Evolutionary conservation across 2,329 filamentous ascomycete genomes (phyloP), one percentile per base, ranked within the genome.

Genomic region (Neonectria hederae): DNA sequence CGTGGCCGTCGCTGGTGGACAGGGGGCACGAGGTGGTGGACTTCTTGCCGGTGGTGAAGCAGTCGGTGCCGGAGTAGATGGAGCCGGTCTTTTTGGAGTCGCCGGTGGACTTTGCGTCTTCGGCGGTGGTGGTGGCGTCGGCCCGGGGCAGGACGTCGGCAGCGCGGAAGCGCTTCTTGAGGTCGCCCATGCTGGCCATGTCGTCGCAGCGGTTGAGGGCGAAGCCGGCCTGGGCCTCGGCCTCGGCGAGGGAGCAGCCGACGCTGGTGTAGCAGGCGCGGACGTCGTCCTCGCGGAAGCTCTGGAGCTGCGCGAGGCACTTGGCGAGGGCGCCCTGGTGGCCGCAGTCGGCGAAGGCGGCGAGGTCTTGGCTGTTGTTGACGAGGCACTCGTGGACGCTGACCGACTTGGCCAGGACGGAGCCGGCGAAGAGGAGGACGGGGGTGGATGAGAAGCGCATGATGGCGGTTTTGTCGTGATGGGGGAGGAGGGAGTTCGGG

Each of bases 321-420:
- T 76, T 63, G 55, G 75, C 72, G 66, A 86, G 77, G 42, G 79
- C 76, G 60, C 74, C 76, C 61, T 74, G 72, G 69, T 83, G 74
- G 51, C 82, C 83, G 73, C 84, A 86, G 57, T 77, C 76, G 14
- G 83, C 77, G 42, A 76, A 73, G 17, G 62, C 66, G 51, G 82
- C 80, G 53, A 86, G 77, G 54, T 80, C 76, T 24, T 66, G 59
- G 65, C 79, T 76, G 66, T 80, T 75, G 56, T 73, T 65, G 54
- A 74, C 73, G 58, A 86, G 72, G 71, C 84, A 85, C 70, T 79
- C 76, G 67, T 74, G 57, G 58, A 67, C 71, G 43, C 76, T 68
- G 17, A 49, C 54, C n/a, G 66, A 75, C 38, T 19, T 59, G 66
- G 76, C 74, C 63, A 75, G 70, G 59, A 70, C 76, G 60, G 74